These are phyloP conservation scores for Coleophoma cylindrospora DNA, from an alignment of 2,329 filamentous ascomycete species.

Conservation along the genomic window DNA sequence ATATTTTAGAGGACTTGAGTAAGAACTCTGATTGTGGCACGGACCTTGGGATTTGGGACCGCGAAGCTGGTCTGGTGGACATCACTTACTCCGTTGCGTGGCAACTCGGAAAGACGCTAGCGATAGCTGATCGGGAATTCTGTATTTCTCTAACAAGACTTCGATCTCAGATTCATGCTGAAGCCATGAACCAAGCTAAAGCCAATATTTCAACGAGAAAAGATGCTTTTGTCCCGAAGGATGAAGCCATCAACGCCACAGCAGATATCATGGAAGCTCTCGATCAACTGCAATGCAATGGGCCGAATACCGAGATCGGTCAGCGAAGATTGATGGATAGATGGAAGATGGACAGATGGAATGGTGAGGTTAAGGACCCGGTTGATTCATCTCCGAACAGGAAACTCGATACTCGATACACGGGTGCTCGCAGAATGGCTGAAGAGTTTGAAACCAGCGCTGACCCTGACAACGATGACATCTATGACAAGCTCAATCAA, in stretches of 20 bases:
- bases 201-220: neutral
- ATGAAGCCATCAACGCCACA: too few relatives aligned
- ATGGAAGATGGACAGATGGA: too few relatives aligned
- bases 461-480: neutral
- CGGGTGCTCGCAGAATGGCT: neutral
- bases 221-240: too few relatives aligned
- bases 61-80: slow-evolving; percentile 34
- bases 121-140: slow-evolving; percentile 29
- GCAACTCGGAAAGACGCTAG: slow-evolving; percentile 35
- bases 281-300: too few relatives aligned
- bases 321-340: too few relatives aligned
- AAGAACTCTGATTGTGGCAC: slow-evolving; percentile 26
- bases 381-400: too few relatives aligned
- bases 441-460: neutral
- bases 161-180: slow-evolving; percentile 4
- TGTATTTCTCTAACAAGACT: slow-evolving; percentile 21
- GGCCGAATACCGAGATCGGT: too few relatives aligned
- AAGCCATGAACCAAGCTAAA: neutral
- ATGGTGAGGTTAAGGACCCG: too few relatives aligned
- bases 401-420: neutral
- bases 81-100: slow-evolving; percentile 38
- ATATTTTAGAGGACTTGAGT: neutral
- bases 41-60: slow-evolving; percentile 36
- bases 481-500: slow-evolving; percentile 29
- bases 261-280: too few relatives aligned